phyloP scores from a whole-genome alignment of 1,284 basidiomycete species.

The Leccinum proximum region DNA sequence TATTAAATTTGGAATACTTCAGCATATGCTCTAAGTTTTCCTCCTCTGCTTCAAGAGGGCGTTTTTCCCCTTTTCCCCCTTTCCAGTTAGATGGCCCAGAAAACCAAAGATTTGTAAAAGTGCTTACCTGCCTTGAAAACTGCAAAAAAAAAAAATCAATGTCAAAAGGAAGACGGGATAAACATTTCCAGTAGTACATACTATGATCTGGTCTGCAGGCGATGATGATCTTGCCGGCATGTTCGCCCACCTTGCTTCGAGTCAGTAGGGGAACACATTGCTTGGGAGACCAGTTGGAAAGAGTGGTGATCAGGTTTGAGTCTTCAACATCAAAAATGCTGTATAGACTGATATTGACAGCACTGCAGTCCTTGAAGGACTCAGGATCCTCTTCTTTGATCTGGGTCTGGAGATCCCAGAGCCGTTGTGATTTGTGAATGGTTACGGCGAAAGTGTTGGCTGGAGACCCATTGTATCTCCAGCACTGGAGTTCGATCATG shows the following conservation, averaged over 20 bases:
- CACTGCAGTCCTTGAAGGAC: not conserved
- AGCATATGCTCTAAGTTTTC: not conserved
- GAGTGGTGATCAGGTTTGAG: not conserved
- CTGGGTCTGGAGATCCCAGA: not conserved
- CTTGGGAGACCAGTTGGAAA: not conserved
- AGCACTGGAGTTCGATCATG: not conserved
- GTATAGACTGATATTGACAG: not conserved
- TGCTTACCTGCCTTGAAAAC: not conserved
- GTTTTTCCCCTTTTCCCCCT: not conserved
- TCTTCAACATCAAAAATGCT: not conserved
- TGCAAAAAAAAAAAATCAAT: not conserved
- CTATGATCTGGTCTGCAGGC: not conserved
- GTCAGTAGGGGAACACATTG: not conserved
- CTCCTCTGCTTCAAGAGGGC: not conserved
- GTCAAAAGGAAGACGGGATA: not conserved
- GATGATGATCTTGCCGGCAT: not conserved
- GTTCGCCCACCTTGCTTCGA: not conserved
- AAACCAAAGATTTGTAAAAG: not conserved
- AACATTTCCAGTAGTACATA: not conserved
- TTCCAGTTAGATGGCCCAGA: not conserved
- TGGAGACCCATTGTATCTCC: not conserved
- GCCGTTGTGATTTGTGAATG: not conserved
- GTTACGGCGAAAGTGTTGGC: not conserved
- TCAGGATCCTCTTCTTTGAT: not conserved
- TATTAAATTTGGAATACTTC: not conserved